Evolutionary conservation across 345 rosid species (phyloP).

Genomic region (Luvunga scandens): DNA sequence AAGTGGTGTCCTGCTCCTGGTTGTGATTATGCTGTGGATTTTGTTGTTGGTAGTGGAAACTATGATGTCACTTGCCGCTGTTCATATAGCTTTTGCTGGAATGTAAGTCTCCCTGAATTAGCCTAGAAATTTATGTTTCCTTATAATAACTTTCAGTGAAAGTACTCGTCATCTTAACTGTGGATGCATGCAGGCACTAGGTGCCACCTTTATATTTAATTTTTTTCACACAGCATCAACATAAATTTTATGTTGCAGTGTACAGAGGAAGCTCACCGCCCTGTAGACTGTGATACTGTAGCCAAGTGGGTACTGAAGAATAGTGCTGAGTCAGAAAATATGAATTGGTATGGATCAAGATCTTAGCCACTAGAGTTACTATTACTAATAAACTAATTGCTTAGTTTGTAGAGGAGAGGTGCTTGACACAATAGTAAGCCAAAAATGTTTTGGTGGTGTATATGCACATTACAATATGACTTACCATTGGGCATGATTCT

Average conservation of each 20-base stretch:
- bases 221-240: not conserved
- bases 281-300: slow-evolving; percentile 76
- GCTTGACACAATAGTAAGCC: not conserved
- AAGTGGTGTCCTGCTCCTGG: slow-evolving; percentile 98
- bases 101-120: slow-evolving; percentile 43
- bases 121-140: not conserved
- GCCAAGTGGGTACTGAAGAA: slow-evolving; percentile 78
- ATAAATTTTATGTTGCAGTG: slow-evolving; percentile 40
- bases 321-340: slow-evolving; percentile 80
- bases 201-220: not conserved
- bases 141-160: not conserved
- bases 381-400: not conserved
- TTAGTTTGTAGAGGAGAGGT: not conserved
- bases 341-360: slow-evolving; percentile 55
- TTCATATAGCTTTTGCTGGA: slow-evolving; percentile 81
- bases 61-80: slow-evolving; percentile 71
- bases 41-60: slow-evolving; percentile 65
- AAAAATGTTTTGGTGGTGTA: not conserved
- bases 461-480: not conserved
- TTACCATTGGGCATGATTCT: not conserved
- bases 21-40: slow-evolving; percentile 81
- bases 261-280: slow-evolving; percentile 86
- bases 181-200: slow-evolving; percentile 6
- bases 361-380: slow-evolving; percentile 3
- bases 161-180: not conserved